Percentiles rank a stretch among this genome's conserved stretches.
Evolutionary conservation across 805 yeast genomes (phyloP).

Genomic region (Ogataea degrootiae): DNA sequence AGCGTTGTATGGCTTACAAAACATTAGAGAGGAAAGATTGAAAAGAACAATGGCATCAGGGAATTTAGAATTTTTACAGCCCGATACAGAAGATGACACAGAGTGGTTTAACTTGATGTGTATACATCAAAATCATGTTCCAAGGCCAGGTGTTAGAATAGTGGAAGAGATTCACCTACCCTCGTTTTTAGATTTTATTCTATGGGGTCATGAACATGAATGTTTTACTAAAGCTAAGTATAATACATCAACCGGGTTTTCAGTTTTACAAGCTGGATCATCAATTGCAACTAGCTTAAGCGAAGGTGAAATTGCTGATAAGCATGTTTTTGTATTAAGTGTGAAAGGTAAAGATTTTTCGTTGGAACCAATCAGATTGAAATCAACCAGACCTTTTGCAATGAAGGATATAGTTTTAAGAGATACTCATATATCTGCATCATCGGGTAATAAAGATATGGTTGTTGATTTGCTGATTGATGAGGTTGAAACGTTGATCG

Average conservation of each 20-base stretch:
- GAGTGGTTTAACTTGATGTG: slow-evolving; percentile 83
- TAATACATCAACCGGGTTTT: slow-evolving; percentile 60
- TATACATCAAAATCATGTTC: slow-evolving; percentile 87
- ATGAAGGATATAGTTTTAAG: slow-evolving; percentile 61
- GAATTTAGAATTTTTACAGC: slow-evolving; percentile 72
- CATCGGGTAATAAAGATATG: slow-evolving; percentile 53
- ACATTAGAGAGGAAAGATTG: slow-evolving; percentile 83
- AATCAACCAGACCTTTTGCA: slow-evolving; percentile 76
- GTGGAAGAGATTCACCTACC: slow-evolving; percentile 86
- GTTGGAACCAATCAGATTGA: slow-evolving; percentile 57
- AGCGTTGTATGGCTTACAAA: slow-evolving; percentile 85
- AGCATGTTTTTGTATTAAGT: slow-evolving; percentile 68
- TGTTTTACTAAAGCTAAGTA: slow-evolving; percentile 67
- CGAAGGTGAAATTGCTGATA: slow-evolving; percentile 76
- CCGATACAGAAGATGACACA: slow-evolving; percentile 44
- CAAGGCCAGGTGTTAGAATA: slow-evolving; percentile 74
- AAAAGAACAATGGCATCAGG: slow-evolving; percentile 79
- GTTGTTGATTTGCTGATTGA: slow-evolving; percentile 55
- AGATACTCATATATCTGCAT: slow-evolving; percentile 53
- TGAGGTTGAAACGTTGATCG: slow-evolving; percentile 65
- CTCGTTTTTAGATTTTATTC: slow-evolving; percentile 68
- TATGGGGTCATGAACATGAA: slow-evolving; percentile 99
- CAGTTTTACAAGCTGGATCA: slow-evolving; percentile 88
- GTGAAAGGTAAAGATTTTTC: slow-evolving; percentile 54
- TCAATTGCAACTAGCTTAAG: slow-evolving; percentile 87